These are phyloP conservation scores for Suhomyces kilbournensis DNA, from an alignment of 805 yeast genomes.

Conservation along the genomic window DNA sequence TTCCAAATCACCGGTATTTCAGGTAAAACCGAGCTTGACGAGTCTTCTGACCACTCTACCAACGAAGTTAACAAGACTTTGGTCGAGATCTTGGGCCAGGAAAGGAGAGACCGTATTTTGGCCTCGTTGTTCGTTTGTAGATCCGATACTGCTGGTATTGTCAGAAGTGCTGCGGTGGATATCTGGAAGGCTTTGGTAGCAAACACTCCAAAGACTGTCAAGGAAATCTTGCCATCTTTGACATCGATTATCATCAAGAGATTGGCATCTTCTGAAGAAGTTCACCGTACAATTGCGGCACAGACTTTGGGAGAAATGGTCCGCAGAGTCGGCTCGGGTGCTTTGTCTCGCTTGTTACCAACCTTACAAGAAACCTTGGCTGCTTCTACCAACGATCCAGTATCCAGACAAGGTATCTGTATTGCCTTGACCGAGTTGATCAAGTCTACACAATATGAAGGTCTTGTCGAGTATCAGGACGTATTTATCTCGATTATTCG, in stretches of 20 bases:
- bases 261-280: constrained; percentile 77
- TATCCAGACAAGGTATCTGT: constrained; percentile 94
- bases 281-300: constrained; percentile 84
- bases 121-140: constrained; percentile 91
- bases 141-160: constrained; percentile 83
- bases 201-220: constrained; percentile 91
- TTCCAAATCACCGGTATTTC: constrained; percentile 92
- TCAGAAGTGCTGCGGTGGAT: constrained; percentile 84
- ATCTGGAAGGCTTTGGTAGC: constrained; percentile 97
- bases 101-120: constrained; percentile 82
- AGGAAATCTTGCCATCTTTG: constrained; percentile 84
- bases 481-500: constrained; percentile 73
- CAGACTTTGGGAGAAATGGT: constrained; percentile 92
- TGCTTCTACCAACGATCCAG: constrained; percentile 57
- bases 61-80: constrained; percentile 58
- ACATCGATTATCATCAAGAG: constrained; percentile 76
- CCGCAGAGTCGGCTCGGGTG: constrained; percentile 87
- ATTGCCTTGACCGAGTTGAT: constrained; percentile 86
- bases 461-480: constrained; percentile 61
- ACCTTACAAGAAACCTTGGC: constrained; percentile 66
- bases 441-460: constrained; percentile 63
- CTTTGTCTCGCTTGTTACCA: constrained; percentile 80
- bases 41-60: constrained; percentile 41
- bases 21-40: constrained; percentile 69
- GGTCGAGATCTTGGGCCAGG: constrained; percentile 77